Base-by-base conservation (phyloP, 1,284 basidiomycete species). In the Microbotryomycetes sp. region DNA sequence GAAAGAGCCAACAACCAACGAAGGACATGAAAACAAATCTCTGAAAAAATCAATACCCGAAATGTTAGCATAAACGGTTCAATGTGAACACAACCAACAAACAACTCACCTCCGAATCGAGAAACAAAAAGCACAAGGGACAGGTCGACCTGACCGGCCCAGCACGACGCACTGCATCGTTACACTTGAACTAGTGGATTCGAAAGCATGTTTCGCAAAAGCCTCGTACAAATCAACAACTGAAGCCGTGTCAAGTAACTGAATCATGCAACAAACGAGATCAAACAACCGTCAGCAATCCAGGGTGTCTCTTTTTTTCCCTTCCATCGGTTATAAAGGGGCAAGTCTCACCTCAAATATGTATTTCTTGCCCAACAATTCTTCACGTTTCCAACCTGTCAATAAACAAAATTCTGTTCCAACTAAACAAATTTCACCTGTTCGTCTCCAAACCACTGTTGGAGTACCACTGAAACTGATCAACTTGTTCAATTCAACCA, bases 391-490 rank as follows among this genome's bases (percentile, higher is more conserved):
- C 87, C 89, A 91, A 70, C 88, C 89, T 3, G 92, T 92, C 63
- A 98, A 80, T 82, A 92, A 87, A 75, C 88, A 92, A 74, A 98
- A 98, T 77, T 98, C 93, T 2, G 92, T 88, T 0, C 93, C 92
- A 49, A 94, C 94, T 49, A 96, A 85, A 73, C 91, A 93, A 45
- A 98, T 92, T 79, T 98, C 96, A 73, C 94, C 94, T 19, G 96
- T 98, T 54, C 94, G 81, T 31, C 94, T 85, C 94, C 94, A 98
- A 2, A 97, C 89, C n/a, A 96, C 92, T 0, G 94, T 98, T 2
- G 94, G 96, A n/a, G 96, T 98, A 5, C 94, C 96, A 65, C 89
- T 93, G 76, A 92, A 96, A 49, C 90, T 92, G 67, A 98, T 94
- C 66, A 97, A 82, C 77, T 97, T 97, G 76, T 97, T 92, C 60